phyloP scores from a whole-genome alignment of 2,329 filamentous ascomycete genomes.

The Cadophora luteo-olivacea region DNA sequence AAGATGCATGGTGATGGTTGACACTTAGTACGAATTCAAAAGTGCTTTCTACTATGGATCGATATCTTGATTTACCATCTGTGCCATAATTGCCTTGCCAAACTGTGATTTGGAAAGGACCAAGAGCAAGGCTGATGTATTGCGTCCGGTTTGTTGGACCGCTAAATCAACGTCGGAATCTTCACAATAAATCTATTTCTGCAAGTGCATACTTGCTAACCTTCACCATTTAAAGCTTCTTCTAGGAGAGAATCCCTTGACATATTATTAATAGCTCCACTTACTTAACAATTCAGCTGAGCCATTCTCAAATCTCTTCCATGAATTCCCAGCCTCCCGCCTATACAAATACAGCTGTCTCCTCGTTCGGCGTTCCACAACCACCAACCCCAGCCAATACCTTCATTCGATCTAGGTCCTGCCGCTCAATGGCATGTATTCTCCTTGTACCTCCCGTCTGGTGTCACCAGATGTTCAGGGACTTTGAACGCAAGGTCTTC shows the following conservation, averaged over 20 bases:
- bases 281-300: neutral
- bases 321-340: neutral
- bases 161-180: neutral
- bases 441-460: no score
- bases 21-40: constrained; percentile 19
- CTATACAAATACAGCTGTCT: neutral
- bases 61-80: neutral
- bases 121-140: neutral
- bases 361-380: neutral
- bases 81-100: neutral
- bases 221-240: no score
- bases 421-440: no score
- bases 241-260: no score
- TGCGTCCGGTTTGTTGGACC: neutral
- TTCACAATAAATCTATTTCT: neutral
- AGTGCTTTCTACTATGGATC: constrained; percentile 9
- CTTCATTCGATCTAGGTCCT: neutral
- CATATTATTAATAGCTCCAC: no score
- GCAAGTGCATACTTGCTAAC: no score
- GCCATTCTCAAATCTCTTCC: neutral
- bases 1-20: constrained; percentile 1
- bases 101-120: no score
- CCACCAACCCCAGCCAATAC: neutral
- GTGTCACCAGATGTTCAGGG: no score
- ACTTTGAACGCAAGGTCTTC: no score